Conservation (phyloP, 2,329 filamentous ascomycete genomes). For the Aspergillus niger region DNA sequence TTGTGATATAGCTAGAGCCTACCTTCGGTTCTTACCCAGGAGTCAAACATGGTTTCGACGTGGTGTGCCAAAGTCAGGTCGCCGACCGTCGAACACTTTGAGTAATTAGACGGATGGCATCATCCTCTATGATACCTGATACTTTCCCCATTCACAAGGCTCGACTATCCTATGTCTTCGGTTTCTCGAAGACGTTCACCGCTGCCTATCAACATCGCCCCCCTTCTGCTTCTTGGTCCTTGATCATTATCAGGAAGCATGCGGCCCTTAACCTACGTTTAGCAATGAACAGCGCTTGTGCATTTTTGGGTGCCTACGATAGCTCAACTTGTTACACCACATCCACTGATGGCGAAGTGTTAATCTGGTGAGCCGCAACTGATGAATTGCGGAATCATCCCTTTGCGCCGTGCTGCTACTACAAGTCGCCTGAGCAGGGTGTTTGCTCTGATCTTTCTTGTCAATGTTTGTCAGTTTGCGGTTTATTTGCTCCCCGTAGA, state of each 20-base stretch:
- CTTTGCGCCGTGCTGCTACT: not conserved
- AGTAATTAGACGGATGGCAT: not conserved
- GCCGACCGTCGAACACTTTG: not conserved
- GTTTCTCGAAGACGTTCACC: not conserved
- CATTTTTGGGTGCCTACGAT: not conserved
- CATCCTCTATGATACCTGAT: not conserved
- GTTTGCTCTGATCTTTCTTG: constrained; percentile 11
- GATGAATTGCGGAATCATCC: not conserved
- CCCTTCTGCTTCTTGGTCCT: not conserved
- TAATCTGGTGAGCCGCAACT: not conserved
- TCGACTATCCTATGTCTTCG: not conserved
- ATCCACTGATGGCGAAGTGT: not conserved
- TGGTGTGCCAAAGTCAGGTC: not conserved
- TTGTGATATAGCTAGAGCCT: constrained; percentile 14
- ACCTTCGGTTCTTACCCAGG: not conserved
- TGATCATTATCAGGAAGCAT: not conserved
- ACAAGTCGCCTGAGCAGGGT: not conserved
- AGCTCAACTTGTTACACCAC: not conserved
- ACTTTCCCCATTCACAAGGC: not conserved
- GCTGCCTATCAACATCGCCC: not conserved
- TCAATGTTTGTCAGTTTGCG: constrained; percentile 1
- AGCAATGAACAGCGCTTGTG: not conserved
- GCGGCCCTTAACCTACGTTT: not conserved
- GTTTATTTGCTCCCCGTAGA: constrained; percentile 35
- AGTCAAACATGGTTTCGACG: not conserved